A percentile compares a stretch with the other conserved stretches of the same genome.
phyloP scores from a whole-genome alignment of 176 grass and related monocot species.

The Carex kokanica region DNA sequence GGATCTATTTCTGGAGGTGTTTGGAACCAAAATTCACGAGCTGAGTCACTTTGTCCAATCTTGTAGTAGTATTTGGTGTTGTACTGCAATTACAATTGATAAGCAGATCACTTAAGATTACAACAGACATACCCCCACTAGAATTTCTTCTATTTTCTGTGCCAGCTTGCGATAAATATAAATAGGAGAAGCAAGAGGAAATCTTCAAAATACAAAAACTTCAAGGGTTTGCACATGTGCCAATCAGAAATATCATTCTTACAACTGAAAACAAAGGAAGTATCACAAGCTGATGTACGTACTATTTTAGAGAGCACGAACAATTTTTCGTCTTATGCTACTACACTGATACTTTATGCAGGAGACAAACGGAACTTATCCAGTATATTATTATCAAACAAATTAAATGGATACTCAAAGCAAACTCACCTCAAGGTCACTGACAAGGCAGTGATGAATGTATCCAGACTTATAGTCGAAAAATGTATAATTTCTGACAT shows the following conservation, averaged over 20 bases:
- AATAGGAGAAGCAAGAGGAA: neutral
- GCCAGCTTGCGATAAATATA: neutral
- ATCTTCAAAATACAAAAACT: neutral
- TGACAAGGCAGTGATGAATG: conserved; percentile 84
- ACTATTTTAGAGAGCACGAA: neutral
- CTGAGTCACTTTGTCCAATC: conserved; percentile 62
- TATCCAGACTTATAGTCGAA: conserved; percentile 92
- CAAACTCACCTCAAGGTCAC: conserved; percentile 60
- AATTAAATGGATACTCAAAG: conserved; percentile 14
- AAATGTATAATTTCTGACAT: conserved; percentile 79
- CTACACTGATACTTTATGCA: neutral
- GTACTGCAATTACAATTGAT: conserved; percentile 50
- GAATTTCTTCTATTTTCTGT: neutral
- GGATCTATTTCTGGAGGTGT: conserved; percentile 75
- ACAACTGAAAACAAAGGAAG: neutral
- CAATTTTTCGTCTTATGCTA: neutral
- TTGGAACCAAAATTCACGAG: conserved; percentile 89
- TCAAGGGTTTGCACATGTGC: neutral
- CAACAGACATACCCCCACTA: neutral
- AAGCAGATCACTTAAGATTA: neutral
- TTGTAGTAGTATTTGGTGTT: conserved; percentile 92
- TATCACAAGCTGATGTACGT: neutral
- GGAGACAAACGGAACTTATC: neutral
- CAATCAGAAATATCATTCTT: neutral
- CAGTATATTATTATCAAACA: neutral